Evolutionary conservation across 192 early-diverging fungal genomes (phyloP).

Genomic region (Umbelopsis vinacea): DNA sequence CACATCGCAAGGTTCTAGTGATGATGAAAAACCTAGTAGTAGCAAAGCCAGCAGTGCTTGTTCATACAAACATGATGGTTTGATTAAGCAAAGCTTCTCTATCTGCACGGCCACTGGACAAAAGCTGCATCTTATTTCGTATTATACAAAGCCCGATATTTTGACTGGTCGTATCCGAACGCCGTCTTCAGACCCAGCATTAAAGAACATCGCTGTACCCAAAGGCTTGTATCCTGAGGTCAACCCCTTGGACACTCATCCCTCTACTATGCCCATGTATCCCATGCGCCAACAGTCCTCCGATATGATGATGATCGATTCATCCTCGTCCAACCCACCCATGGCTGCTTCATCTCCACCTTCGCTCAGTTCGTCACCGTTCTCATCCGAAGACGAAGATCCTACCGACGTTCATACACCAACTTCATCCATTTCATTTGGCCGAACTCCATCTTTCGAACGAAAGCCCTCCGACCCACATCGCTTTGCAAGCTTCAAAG

Average conservation of each 20-base stretch:
- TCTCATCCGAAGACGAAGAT: slow-evolving; percentile 43
- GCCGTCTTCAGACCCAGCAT: slow-evolving; percentile 67
- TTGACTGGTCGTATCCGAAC: slow-evolving; percentile 65
- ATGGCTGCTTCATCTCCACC: slow-evolving; percentile 26
- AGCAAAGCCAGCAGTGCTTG: slow-evolving; percentile 39
- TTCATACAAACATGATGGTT: slow-evolving; percentile 75
- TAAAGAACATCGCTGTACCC: slow-evolving; percentile 71
- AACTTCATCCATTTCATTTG: slow-evolving; percentile 15
- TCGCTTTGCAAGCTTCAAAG: slow-evolving; percentile 11
- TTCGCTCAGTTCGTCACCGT: slow-evolving; percentile 43
- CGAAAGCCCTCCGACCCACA: slow-evolving; percentile 11
- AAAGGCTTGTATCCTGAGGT: slow-evolving; percentile 87
- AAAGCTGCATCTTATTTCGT: slow-evolving; percentile 87
- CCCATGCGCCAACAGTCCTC: slow-evolving; percentile 28
- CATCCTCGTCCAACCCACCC: slow-evolving; percentile 17
- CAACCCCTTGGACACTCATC: slow-evolving; percentile 40
- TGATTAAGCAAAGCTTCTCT: slow-evolving; percentile 89
- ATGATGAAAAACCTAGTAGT: slow-evolving; percentile 32
- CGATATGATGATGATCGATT: not conserved
- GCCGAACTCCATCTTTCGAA: slow-evolving; percentile 17
- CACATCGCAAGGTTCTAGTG: slow-evolving; percentile 43
- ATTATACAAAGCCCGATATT: slow-evolving; percentile 86
- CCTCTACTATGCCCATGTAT: slow-evolving; percentile 34
- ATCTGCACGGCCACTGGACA: slow-evolving; percentile 81
- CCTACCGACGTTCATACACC: slow-evolving; percentile 28